A percentile compares a stretch with the other conserved stretches of the same genome.
phyloP scores from a whole-genome alignment of 2,329 filamentous ascomycete genomes.

The Colletotrichum lindemuthianum region DNA sequence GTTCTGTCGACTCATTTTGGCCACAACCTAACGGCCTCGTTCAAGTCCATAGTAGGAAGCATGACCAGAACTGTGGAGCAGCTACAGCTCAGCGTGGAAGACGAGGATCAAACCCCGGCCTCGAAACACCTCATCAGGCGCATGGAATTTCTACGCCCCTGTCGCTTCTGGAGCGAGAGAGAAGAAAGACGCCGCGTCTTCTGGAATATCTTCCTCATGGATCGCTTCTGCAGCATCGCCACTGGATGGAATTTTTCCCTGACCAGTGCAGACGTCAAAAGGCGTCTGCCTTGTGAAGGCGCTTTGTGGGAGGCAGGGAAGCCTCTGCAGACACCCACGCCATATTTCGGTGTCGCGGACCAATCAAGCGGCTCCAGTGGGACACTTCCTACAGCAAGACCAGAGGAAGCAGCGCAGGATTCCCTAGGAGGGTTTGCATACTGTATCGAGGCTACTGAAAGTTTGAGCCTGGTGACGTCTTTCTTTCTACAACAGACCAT shows the following conservation, averaged over 20 bases:
- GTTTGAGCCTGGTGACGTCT: constrained; percentile 51
- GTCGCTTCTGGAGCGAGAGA: constrained; percentile 47
- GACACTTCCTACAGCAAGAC: constrained; percentile 36
- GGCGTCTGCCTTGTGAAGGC: constrained; percentile 52
- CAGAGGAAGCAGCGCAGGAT: constrained; percentile 40
- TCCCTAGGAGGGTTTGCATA: constrained; percentile 54
- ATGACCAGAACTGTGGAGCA: constrained; percentile 52
- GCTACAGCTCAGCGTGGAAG: constrained; percentile 48
- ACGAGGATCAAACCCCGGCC: constrained; percentile 40
- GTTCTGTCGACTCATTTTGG: neutral
- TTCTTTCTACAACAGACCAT: constrained; percentile 55
- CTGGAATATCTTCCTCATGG: constrained; percentile 53
- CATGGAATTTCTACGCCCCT: constrained; percentile 47
- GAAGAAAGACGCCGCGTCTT: constrained; percentile 53
- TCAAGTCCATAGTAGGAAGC: constrained; percentile 48
- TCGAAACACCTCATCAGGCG: constrained; percentile 46
- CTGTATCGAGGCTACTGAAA: constrained; percentile 57
- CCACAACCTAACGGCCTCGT: neutral
- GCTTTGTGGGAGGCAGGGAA: constrained; percentile 50
- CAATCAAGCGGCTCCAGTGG: constrained; percentile 38
- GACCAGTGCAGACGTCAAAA: constrained; percentile 48
- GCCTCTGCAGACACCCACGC: constrained; percentile 47
- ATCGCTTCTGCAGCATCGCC: constrained; percentile 52
- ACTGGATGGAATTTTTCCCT: constrained; percentile 52
- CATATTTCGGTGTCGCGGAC: constrained; percentile 53